Percentiles rank a stretch among this genome's conserved stretches.
phyloP scores from a whole-genome alignment of 2,329 filamentous ascomycete species.

The Xylariales sp. region DNA sequence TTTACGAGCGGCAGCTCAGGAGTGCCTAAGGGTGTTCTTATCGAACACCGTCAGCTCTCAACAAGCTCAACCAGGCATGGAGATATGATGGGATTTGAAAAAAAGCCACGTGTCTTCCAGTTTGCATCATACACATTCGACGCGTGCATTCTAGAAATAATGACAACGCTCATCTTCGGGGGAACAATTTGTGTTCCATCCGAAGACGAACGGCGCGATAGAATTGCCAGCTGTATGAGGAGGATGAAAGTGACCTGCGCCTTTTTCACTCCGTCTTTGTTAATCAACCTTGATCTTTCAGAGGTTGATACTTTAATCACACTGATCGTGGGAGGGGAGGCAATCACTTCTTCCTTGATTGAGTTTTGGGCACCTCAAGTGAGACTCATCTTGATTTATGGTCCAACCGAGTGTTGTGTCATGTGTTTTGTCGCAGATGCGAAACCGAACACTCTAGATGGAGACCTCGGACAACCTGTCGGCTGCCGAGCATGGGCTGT shows the following conservation, averaged over 20 bases:
- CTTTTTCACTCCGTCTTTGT: conserved; percentile 1
- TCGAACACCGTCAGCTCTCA: conserved; percentile 2
- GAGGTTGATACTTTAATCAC: conserved; percentile 1
- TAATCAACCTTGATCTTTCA: background rate
- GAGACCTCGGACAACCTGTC: background rate
- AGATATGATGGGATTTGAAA: conserved; percentile 35
- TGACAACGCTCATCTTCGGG: background rate
- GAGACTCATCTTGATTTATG: background rate
- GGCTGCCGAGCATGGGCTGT: conserved; percentile 9
- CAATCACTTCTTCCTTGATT: background rate
- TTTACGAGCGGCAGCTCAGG: conserved; percentile 7
- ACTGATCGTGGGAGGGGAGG: conserved; percentile 2
- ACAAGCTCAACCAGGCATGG: background rate
- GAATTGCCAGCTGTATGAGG: background rate
- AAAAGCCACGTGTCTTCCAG: conserved; percentile 31
- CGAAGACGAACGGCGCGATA: background rate
- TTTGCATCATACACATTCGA: conserved; percentile 8
- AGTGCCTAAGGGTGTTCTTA: conserved; percentile 4
- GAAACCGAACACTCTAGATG: too few relatives aligned
- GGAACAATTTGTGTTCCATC: conserved; percentile 3
- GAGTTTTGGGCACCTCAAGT: background rate
- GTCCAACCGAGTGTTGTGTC: background rate
- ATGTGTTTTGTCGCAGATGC: background rate
- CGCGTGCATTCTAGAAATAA: conserved; percentile 1
- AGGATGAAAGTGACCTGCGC: conserved; percentile 1